A percentile compares a stretch with the other conserved stretches of the same genome.
phyloP scores from a whole-genome alignment of 2,329 filamentous ascomycete genomes.

The Biscogniauxia mediterranea region DNA sequence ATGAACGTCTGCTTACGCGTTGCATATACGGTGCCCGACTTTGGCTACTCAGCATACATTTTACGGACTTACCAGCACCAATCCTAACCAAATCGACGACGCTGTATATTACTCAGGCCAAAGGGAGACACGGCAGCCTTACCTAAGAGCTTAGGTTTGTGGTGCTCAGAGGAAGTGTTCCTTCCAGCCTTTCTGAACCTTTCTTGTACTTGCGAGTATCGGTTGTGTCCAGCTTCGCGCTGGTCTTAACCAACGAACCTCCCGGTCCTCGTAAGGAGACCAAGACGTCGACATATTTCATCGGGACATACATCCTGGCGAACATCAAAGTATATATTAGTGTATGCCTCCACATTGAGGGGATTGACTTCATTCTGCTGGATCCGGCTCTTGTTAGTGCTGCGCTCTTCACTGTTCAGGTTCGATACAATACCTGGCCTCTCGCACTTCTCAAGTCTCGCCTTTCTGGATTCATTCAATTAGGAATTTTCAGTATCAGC shows the following conservation, averaged over 20 bases:
- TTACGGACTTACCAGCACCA: background rate
- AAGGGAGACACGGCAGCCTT: background rate
- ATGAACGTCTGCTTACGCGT: background rate
- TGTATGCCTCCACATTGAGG: too few species aligned
- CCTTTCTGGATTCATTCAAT: background rate
- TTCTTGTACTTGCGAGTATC: background rate
- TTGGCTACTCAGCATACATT: background rate
- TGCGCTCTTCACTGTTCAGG: background rate
- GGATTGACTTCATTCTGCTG: too few species aligned
- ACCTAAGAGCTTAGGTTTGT: background rate
- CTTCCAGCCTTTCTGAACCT: background rate
- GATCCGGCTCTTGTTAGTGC: background rate
- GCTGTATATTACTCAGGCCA: background rate
- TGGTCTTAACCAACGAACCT: background rate
- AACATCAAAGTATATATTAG: background rate
- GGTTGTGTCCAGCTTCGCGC: background rate
- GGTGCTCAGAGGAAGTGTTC: background rate
- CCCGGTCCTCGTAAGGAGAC: background rate
- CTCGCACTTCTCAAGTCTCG: background rate
- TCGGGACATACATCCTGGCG: background rate
- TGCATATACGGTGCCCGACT: background rate
- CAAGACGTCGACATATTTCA: background rate
- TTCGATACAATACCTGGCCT: background rate
- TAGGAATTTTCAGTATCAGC: background rate
- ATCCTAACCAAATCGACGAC: background rate